phyloP scores from a whole-genome alignment of 106 monocot genomes.

The Chionographis japonica region DNA sequence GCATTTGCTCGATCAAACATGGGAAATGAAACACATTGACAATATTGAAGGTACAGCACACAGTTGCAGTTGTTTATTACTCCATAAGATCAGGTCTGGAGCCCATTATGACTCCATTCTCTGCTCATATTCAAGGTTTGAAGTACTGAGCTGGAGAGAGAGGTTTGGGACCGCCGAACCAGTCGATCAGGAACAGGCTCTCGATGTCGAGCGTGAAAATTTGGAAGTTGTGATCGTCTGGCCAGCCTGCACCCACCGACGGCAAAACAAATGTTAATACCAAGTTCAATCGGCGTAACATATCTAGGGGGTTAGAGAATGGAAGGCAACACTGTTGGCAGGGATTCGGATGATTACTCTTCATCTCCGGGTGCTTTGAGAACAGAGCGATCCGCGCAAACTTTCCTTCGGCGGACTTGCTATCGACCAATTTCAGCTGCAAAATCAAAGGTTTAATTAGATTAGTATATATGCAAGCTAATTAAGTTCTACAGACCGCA shows the following conservation, averaged over 20 bases:
- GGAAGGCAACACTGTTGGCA: not conserved
- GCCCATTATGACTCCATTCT: not conserved
- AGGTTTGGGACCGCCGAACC: conserved; percentile 62
- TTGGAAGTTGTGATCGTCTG: conserved; percentile 46
- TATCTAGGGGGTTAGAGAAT: too few relatives aligned
- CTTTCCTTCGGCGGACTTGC: conserved; percentile 36
- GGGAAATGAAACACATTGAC: too few relatives aligned
- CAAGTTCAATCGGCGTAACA: too few relatives aligned
- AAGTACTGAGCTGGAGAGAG: conserved; percentile 38
- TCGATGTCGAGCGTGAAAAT: conserved; percentile 47
- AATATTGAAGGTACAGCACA: too few relatives aligned
- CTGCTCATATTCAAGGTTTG: conserved; percentile 23
- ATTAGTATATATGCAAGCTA: too few relatives aligned
- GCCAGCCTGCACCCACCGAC: conserved; percentile 38
- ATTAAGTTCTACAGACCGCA: too few relatives aligned
- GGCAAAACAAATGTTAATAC: not conserved
- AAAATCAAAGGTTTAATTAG: not conserved
- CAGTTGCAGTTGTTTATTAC: too few relatives aligned
- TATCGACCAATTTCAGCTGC: conserved; percentile 52
- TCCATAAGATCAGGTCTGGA: too few relatives aligned
- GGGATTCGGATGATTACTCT: conserved; percentile 20
- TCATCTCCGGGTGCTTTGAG: conserved; percentile 65
- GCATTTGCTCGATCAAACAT: too few relatives aligned
- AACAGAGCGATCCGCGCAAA: conserved; percentile 51
- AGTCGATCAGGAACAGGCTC: conserved; percentile 51